phyloP scores from a whole-genome alignment of 495 filamentous ascomycete species.

The Hypomontagnella submonticulosa region DNA sequence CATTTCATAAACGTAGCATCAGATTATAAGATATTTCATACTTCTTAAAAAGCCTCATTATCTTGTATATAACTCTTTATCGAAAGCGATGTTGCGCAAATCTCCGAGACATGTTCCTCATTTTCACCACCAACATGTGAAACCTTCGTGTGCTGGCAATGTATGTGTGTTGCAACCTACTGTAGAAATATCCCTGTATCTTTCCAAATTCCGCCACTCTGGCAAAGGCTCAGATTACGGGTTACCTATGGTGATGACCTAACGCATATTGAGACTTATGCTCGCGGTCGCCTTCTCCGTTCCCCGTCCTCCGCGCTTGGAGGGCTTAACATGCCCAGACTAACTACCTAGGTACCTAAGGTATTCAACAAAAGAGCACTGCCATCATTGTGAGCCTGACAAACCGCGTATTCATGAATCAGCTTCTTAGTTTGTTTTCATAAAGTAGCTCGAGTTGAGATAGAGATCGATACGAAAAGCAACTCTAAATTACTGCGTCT shows the following conservation, averaged over 20 bases:
- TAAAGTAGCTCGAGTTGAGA: not conserved
- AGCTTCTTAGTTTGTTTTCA: not conserved
- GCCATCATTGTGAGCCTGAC: not conserved
- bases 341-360: too few relatives aligned
- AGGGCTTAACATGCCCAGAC: too few relatives aligned
- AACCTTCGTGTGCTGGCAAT: constrained; percentile 23
- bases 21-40: too few relatives aligned
- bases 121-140: constrained; percentile 27
- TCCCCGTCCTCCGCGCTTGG: constrained; percentile 5
- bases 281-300: constrained; percentile 31
- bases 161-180: constrained; percentile 9
- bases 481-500: constrained; percentile 11
- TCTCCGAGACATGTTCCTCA: constrained; percentile 37
- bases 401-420: constrained; percentile 5
- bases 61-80: constrained; percentile 12
- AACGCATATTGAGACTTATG: constrained; percentile 16
- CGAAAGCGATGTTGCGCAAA: constrained; percentile 16
- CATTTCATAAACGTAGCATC: constrained; percentile 2
- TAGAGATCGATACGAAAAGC: not conserved
- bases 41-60: too few relatives aligned
- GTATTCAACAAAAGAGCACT: too few relatives aligned
- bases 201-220: constrained; percentile 8
- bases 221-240: constrained; percentile 31
- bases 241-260: constrained; percentile 10
- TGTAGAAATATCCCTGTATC: constrained; percentile 12